Base-by-base conservation (phyloP, 2,329 filamentous ascomycete genomes). In the Diplodia mutila region DNA sequence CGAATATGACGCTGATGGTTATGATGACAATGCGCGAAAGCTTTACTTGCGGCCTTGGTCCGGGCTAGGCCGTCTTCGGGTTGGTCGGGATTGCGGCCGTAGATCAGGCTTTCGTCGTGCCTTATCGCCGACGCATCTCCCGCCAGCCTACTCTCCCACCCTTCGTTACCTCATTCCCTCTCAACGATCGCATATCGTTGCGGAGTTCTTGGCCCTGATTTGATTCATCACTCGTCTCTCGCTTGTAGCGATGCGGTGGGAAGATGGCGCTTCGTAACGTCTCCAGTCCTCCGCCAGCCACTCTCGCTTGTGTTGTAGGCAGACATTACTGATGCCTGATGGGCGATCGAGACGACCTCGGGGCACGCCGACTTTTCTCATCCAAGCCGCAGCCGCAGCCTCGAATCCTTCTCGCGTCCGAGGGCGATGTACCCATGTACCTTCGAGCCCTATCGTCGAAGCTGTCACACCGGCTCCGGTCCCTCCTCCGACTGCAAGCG, bases 21-120 rank as follows among this genome's bases (percentile, higher is more conserved):
- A 63, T 63, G 59, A 63, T 63, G 59, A 52, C 59, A 63, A 63
- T 63, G 59, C 59, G 59, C 59, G 59, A 63, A 63, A 63, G 59
- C 59, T 63, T 63, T 63, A 34, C 29, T 42, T 14, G n/a, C 23
- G 23, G 18, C 18, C 12, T 25, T 23, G 32, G 18, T 21, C 42
- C 57, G 59, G 46, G 59, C 59, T 63, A 63, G 34, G 46, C 59
- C 46, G 27, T 21, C 3, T 48, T 48, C 1, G 59, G 59, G 51
- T 25, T 63, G 46, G 59, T 8, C 16, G 57, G 2, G 34, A 3
- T 2, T 12, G 39, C 29, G 39, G 39, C 59, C 32, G 59, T 23
- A 23, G 46, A 51, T 63, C 57, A 51, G 42, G 16, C 39, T 9
- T 3, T 46, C 16, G 16, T n/a, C n/a, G 16, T 9, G 18, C 7